Percentiles rank a stretch among this genome's conserved stretches.
These are phyloP conservation scores for Lactifluus piperatus DNA, from an alignment of 768 basidiomycete species.

Conservation along the genomic window DNA sequence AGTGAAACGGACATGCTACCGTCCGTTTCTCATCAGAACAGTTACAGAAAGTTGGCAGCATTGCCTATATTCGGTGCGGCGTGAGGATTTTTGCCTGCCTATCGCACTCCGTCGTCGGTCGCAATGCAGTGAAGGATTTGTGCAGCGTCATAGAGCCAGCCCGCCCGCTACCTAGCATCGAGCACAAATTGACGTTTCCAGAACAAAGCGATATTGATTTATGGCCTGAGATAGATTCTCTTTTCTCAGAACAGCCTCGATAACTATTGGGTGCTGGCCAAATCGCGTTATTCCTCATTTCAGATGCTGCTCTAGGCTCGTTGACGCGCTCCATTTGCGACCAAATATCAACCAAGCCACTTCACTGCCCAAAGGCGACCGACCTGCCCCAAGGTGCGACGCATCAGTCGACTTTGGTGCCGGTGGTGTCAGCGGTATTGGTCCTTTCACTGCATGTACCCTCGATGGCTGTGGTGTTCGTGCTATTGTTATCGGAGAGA, in stretches of 20 bases:
- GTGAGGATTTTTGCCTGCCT: constrained; percentile 78
- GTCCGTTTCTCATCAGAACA: constrained; percentile 82
- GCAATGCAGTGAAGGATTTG: constrained; percentile 72
- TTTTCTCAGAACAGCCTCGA: constrained; percentile 66
- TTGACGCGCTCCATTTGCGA: no score
- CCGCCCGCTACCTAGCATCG: constrained; percentile 72
- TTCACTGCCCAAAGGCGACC: no score
- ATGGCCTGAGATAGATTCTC: constrained; percentile 70
- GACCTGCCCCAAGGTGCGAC: no score
- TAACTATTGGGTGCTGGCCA: constrained; percentile 74
- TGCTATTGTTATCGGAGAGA: no score
- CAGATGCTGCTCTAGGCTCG: constrained; percentile 69
- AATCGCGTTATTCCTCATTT: constrained; percentile 79
- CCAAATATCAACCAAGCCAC: no score
- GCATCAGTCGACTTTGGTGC: no score
- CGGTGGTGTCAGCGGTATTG: no score
- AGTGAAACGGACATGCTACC: constrained; percentile 69
- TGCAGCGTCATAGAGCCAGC: constrained; percentile 77
- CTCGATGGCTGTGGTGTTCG: no score
- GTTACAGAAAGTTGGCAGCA: constrained; percentile 73
- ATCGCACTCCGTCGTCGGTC: constrained; percentile 65
- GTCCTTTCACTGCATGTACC: no score
- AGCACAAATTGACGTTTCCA: constrained; percentile 56
- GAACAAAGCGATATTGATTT: constrained; percentile 61
- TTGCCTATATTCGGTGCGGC: constrained; percentile 69